These are phyloP conservation scores for Aspergillus sparsus DNA, from an alignment of 495 filamentous ascomycete genomes.

Conservation along the genomic window DNA sequence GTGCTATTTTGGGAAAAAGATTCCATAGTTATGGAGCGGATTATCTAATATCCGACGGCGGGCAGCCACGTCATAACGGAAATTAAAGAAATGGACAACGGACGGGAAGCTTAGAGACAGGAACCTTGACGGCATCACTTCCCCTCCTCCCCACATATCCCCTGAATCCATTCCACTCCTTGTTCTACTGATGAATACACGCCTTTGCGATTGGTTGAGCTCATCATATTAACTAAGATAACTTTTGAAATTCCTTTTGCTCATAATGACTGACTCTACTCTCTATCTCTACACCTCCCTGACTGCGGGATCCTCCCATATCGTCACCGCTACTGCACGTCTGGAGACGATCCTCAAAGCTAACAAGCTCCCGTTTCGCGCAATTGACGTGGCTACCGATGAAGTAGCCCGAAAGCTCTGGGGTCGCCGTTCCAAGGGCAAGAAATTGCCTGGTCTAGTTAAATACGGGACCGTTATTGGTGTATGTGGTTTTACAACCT, in stretches of 20 bases:
- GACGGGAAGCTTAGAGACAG: conserved; percentile 3
- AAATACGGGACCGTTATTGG: conserved; percentile 84
- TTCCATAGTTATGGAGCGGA: too few relatives aligned
- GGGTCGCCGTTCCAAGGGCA: conserved; percentile 74
- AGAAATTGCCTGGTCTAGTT: conserved; percentile 86
- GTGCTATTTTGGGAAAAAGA: too few relatives aligned
- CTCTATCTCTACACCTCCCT: conserved; percentile 94
- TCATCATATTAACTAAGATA: not conserved
- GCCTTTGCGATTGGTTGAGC: not conserved
- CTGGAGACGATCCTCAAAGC: conserved; percentile 96
- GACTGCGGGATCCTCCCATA: conserved; percentile 95
- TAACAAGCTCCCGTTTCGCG: conserved; percentile 89
- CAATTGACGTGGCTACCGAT: conserved; percentile 89
- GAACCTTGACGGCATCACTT: not conserved
- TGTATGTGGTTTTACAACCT: conserved; percentile 54
- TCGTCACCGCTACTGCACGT: conserved; percentile 92
- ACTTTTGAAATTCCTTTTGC: not conserved
- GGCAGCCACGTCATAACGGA: conserved; percentile 6
- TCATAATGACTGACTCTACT: conserved; percentile 62
- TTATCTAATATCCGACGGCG: not conserved
- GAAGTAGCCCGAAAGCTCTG: conserved; percentile 89
- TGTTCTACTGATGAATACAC: not conserved
- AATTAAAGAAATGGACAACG: not conserved
- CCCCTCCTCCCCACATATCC: not conserved
- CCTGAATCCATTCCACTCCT: conserved; percentile 3